Evolutionary conservation across 2,329 filamentous ascomycete species (phyloP).

Genomic region (Dactylellina leptospora): DNA sequence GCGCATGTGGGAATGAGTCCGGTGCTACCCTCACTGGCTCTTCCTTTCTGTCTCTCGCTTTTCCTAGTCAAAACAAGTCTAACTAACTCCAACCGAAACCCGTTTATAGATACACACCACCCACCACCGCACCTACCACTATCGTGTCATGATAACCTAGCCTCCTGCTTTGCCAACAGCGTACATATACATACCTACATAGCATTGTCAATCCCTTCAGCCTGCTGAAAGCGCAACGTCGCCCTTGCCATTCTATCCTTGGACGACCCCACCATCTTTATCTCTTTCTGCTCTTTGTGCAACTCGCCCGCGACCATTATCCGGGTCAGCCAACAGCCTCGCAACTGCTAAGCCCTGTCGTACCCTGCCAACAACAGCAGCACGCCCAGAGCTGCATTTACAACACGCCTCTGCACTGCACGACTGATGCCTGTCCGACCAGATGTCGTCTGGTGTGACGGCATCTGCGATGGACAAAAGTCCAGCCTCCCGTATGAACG

Average conservation of each 20-base stretch:
- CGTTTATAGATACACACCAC: conserved; percentile 10
- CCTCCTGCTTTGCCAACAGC: conserved; percentile 29
- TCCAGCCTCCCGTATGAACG: conserved; percentile 46
- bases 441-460: conserved; percentile 54
- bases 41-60: conserved; percentile 18
- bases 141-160: conserved; percentile 43
- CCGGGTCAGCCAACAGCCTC: conserved; percentile 42
- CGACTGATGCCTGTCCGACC: conserved; percentile 52
- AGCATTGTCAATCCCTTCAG: conserved; percentile 31
- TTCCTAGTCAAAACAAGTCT: background rate
- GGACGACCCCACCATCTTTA: conserved; percentile 37
- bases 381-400: conserved; percentile 36
- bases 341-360: conserved; percentile 48
- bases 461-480: conserved; percentile 50
- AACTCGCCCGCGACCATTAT: conserved; percentile 30
- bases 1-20: conserved; percentile 1
- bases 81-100: conserved; percentile 30
- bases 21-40: conserved; percentile 37
- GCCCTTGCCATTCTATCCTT: conserved; percentile 25
- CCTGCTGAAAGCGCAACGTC: conserved; percentile 7
- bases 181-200: too few relatives aligned
- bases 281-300: conserved; percentile 20
- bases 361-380: conserved; percentile 49
- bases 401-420: conserved; percentile 48
- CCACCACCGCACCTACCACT: background rate